Evolutionary conservation across 164 flowering plant species (phyloP), one percentile per base, ranked within the genome.

Genomic region (Vitis rupestris): DNA sequence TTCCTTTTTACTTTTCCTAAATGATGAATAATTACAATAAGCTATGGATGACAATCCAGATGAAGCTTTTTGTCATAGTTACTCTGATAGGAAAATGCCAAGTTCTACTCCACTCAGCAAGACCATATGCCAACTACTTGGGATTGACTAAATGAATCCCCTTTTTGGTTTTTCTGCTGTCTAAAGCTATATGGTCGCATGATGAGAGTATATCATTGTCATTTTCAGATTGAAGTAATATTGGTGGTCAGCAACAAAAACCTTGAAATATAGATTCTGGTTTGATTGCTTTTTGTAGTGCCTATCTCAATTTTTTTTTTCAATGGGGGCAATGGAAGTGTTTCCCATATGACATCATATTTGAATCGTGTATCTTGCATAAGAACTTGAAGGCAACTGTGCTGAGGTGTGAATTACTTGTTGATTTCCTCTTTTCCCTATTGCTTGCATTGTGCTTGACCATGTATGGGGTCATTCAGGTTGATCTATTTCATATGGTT

Each of bases 41-140:
- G 82, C 80, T 65, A 71, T 76, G 82, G 80, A 62, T 14, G 5
- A 50, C 66, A 13, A 64, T 75, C 78, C 77, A 72, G 1, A 68
- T 78, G 84, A 67, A 61, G 84, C 78, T 70, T 76, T 37, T 66
- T 75, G 84, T 81, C 84, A 81, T 81, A 78, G 78, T 78, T 78
- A 78, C 78, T 72, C 82, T 81, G 77, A 78, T 71, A 70, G 73
- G 74, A 72, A 70, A 66, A 57, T 12, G 6, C 10, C 14, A 14
- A 52, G 48, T 30, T 9, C 13, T 27, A 27, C 14, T 29, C 15
- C 10, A 15, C 11, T 54, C 4, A 52, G 7, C 11, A 3, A 1
- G 12, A 16, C 29, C 5, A n/a, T 50, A 65, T 19, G 0, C n/a
- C 15, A 4, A 65, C 30, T n/a, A 29, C 7, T 3, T 37, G 44